Base-by-base conservation (phyloP, 163 green algal species). In the Smithsoniella earleae region DNA sequence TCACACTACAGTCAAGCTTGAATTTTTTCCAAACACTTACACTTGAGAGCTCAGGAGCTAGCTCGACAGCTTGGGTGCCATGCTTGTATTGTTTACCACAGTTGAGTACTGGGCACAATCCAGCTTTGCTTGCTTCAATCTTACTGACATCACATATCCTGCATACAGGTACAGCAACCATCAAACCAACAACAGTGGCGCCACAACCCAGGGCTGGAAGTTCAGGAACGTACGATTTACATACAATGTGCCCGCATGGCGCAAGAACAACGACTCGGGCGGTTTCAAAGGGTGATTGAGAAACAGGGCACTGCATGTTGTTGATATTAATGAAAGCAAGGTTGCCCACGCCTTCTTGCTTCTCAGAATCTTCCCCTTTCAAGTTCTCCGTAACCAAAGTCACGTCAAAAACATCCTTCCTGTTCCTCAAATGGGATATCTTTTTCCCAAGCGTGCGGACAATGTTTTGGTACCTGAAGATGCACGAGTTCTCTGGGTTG, bases 391-490 rank as follows among this genome's bases (percentile, higher is more conserved):
- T 13, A 13, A 36, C 52, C 20, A 65, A 22, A 20, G 8, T 1
- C 18, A 69, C 58, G 6, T 69, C 58, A 33, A 69, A 18, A 16
- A 69, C 58, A 43, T 69, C 58, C 20, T 69, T 69, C 0, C 10
- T n/a, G 25, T 31, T 34, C 34, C 25, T 30, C 10, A 69, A 43
- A 36, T 69, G 58, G 27, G 40, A 45, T 6, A 69, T 30, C 4
- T 16, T n/a, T 30, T 69, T 31, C 22, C 27, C 27, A 43, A 45
- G 58, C n/a, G 25, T 69, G 31, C 58, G n/a, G 18, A 34, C 34
- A 36, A 69, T 69, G 58, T 69, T 69, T 34, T 69, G 58, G 34
- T 69, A 36, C 58, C 58, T 69, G 20, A 8, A 30, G 52, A 65
- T 65, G 40, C 6, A 8, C 20, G 52, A 33, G 52, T 13, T 36